Conservation (phyloP, 768 basidiomycete genomes). For the Collybiopsis confluens region DNA sequence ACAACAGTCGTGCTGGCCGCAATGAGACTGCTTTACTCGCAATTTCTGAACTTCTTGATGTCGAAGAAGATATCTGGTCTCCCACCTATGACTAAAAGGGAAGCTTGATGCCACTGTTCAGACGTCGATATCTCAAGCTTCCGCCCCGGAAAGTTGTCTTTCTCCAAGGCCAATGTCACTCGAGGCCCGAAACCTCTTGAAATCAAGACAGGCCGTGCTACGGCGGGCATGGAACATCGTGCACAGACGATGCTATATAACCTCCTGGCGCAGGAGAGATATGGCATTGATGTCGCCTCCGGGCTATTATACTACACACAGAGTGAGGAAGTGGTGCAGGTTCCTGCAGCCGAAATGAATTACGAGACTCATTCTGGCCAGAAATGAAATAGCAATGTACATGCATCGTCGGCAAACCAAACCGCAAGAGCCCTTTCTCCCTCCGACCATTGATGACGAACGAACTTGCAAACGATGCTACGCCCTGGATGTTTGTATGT, state of each 20-base stretch:
- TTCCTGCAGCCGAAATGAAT: slow-evolving; percentile 76
- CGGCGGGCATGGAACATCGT: slow-evolving; percentile 83
- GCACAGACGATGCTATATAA: slow-evolving; percentile 99
- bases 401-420: slow-evolving; percentile 48
- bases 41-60: slow-evolving; percentile 71
- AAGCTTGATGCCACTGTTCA: slow-evolving; percentile 91
- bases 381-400: slow-evolving; percentile 84
- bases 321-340: slow-evolving; percentile 79
- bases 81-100: slow-evolving; percentile 90
- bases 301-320: slow-evolving; percentile 96
- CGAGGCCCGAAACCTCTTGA: slow-evolving; percentile 74
- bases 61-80: slow-evolving; percentile 96
- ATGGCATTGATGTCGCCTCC: slow-evolving; percentile 71
- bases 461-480: slow-evolving; percentile 79
- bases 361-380: slow-evolving; percentile 71
- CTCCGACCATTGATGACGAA: slow-evolving; percentile 81
- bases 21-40: slow-evolving; percentile 58
- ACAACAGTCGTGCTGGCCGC: slow-evolving; percentile 56
- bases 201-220: slow-evolving; percentile 88
- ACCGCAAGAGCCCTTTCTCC: slow-evolving; percentile 59
- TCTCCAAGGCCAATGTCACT: slow-evolving; percentile 21
- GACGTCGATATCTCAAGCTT: slow-evolving; percentile 52
- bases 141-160: slow-evolving; percentile 13
- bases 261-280: slow-evolving; percentile 85
- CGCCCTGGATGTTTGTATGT: slow-evolving; percentile 82